Evolutionary conservation across 495 filamentous ascomycete genomes (phyloP), one percentile per base, ranked within the genome.

Genomic region (Daldinia bambusicola): DNA sequence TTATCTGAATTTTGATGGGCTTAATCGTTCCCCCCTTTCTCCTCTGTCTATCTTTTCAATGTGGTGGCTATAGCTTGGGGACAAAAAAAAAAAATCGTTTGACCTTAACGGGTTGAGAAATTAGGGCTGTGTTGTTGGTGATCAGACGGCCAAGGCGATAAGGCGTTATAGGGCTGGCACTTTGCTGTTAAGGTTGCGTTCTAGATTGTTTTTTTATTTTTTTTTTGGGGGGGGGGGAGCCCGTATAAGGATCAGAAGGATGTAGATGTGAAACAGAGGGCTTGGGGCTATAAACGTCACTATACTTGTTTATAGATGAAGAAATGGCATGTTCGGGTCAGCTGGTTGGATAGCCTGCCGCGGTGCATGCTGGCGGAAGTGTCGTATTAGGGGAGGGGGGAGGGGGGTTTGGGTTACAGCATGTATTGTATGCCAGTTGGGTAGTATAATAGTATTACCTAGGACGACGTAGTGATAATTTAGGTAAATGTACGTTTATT

Each of bases 251-350:
- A 48, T 48, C 43, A 10, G 18, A 48, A 48, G 43, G 43, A 48
- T 48, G 14, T 22, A 48, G 26, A 20, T n/a, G 43, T 22, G 43
- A 48, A 48, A 48, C 43, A 48, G 43, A 48, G 43, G 43, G 43
- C 43, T 6, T 48, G 2, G 16, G 43, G 43, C 43, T 8, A 48
- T 18, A 48, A 48, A 48, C 43, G 43, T 48, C 43, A 48, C 16
- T 45, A 20, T 8, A 2, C 26, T 3, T 45, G 8, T 20, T 45
- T 20, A 45, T 45, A 1, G 41, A 45, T 20, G 41, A 16, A 45
- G 41, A 45, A 45, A 45, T 20, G 41, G 18, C 18, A 7, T 45
- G 16, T 6, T 45, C 2, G 3, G 16, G n/a, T 20, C 16, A 0
- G 41, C 1, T 45, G 4, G 41, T 6, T 45, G n/a, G 41, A 18